Evolutionary conservation across 768 basidiomycete genomes (phyloP), one percentile per base, ranked within the genome.

Genomic region (Termitomyces sp.): DNA sequence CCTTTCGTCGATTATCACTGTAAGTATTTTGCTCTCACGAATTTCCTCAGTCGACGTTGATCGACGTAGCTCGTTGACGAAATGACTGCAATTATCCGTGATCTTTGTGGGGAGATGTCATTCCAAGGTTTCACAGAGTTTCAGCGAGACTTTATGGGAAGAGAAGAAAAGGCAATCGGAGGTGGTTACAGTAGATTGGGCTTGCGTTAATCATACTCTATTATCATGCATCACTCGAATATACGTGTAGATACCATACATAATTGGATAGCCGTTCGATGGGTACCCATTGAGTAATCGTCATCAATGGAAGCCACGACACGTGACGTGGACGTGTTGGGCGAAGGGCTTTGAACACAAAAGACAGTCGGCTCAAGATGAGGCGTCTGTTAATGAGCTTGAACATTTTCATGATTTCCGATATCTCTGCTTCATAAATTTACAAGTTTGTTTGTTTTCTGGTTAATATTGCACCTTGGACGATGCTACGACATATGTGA

Each of bases 61-160:
- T 20, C 32, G 22, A 40, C 33, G 24, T 46, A 79, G 77, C 66
- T 75, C 26, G 64, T 76, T 35, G 77, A 78, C 54, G 76, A 78
- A 35, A 73, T 76, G 62, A 63, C 72, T 13, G 70, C 61, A 22
- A 73, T 75, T 24, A 68, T 76, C 24, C 68, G 73, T 16, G 71
- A 70, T 18, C 70, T 79, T 10, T 78, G 76, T 57, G 77, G 77
- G 9, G 69, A 77, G 63, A 73, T 70, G 35, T 67, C 71, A 4
- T 76, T 77, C 63, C 70, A 64, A 47, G 76, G 77, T 5, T 76
- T 74, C 51, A 66, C 70, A 35, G 61, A 65, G 3, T 67, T 78
- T 32, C 74, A 75, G 28, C 63, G 65, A n/a, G 71, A 74, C 51
- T 76, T 70, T 48, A 54, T 76, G 48, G 72, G 70, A 14, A 65